A percentile compares a stretch with the other conserved stretches of the same genome.
These are phyloP conservation scores for Tylopilus vinaceipallidus DNA, from an alignment of 768 basidiomycete species.

Conservation along the genomic window DNA sequence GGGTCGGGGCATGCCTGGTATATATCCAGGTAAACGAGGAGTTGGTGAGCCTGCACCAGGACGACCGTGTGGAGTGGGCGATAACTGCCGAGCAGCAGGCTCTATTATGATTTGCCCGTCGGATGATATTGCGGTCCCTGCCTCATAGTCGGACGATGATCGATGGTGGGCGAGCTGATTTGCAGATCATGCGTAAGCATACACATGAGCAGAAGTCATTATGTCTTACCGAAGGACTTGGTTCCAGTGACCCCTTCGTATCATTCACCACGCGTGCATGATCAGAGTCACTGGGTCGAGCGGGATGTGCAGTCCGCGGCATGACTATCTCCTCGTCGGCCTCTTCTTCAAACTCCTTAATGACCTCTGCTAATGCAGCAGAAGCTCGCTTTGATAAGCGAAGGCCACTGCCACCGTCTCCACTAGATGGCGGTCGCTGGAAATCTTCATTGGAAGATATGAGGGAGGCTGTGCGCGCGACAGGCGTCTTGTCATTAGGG, in stretches of 20 bases:
- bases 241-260: slow-evolving; percentile 17
- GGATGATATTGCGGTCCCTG: slow-evolving; percentile 69
- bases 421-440: slow-evolving; percentile 17
- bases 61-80: slow-evolving; percentile 55
- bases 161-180: slow-evolving; percentile 30
- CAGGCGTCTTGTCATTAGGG: slow-evolving; percentile 40
- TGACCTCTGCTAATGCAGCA: slow-evolving; percentile 70
- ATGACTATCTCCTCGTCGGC: slow-evolving; percentile 75
- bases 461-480: slow-evolving; percentile 43
- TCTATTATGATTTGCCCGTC: slow-evolving; percentile 52
- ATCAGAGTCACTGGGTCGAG: slow-evolving; percentile 35
- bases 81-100: slow-evolving; percentile 51
- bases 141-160: slow-evolving; percentile 47
- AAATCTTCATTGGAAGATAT: slow-evolving; percentile 35
- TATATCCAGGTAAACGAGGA: slow-evolving; percentile 73
- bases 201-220: slow-evolving; percentile 6
- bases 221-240: slow-evolving; percentile 26
- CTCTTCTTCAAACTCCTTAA: slow-evolving; percentile 75
- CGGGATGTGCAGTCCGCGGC: slow-evolving; percentile 55
- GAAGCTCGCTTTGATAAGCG: slow-evolving; percentile 57
- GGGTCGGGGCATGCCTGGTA: slow-evolving; percentile 87
- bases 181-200: slow-evolving; percentile 15
- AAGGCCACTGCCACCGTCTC: slow-evolving; percentile 10
- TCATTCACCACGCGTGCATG: slow-evolving; percentile 20
- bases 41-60: slow-evolving; percentile 50